Percentiles rank a stretch among this genome's conserved stretches.
Conservation (phyloP, 2,329 filamentous ascomycete genomes). For the Fusarium secorum region DNA sequence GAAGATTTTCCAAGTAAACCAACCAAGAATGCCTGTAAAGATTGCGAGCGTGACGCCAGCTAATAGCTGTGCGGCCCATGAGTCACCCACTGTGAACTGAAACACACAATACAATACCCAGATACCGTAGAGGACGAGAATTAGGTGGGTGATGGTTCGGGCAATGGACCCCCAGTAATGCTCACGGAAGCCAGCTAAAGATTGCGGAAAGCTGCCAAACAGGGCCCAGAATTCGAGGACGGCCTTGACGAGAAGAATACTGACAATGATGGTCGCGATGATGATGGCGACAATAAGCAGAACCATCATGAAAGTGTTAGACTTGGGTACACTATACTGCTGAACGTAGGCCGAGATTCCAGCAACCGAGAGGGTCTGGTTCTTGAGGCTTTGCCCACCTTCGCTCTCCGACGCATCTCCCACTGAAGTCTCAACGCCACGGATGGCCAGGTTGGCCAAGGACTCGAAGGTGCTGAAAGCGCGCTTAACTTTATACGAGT, state of each 20-base stretch:
- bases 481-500: constrained; percentile 62
- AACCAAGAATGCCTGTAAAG: constrained; percentile 82
- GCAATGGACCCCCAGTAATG: constrained; percentile 96
- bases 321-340: constrained; percentile 81
- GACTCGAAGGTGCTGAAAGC: constrained; percentile 55
- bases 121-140: constrained; percentile 89
- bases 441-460: constrained; percentile 62
- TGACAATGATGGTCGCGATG: constrained; percentile 82
- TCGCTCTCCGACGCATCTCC: constrained; percentile 44
- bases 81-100: constrained; percentile 92
- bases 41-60: constrained; percentile 81
- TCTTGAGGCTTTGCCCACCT: constrained; percentile 40
- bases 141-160: constrained; percentile 87
- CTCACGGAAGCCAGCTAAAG: constrained; percentile 84
- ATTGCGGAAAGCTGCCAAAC: constrained; percentile 85
- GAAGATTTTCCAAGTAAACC: constrained; percentile 87
- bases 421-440: constrained; percentile 59
- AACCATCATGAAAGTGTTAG: constrained; percentile 96
- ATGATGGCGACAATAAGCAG: constrained; percentile 88
- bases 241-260: constrained; percentile 89
- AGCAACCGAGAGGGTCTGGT: constrained; percentile 63
- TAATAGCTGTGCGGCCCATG: constrained; percentile 87
- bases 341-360: constrained; percentile 87
- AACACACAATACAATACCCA: constrained; percentile 97
- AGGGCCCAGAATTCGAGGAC: constrained; percentile 90